phyloP scores from a whole-genome alignment of 164 flowering plant species.

The Magnolia officinalis region DNA sequence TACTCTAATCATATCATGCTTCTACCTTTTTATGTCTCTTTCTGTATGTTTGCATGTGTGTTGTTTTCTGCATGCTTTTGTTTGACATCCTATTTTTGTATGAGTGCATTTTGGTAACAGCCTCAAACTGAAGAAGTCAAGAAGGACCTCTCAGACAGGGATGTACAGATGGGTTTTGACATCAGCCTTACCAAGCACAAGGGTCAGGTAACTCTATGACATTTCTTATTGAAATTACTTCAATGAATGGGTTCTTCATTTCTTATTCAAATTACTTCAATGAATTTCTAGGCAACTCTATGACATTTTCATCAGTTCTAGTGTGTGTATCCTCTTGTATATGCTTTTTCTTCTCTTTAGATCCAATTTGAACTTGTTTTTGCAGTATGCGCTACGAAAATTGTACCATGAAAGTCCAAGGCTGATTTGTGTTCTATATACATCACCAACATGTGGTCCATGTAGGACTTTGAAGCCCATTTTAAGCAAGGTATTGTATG shows the following conservation, averaged over 20 bases:
- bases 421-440: slow-evolving; percentile 86
- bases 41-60: neutral
- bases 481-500: slow-evolving; percentile 66
- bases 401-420: slow-evolving; percentile 98
- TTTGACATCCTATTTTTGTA: neutral
- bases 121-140: slow-evolving; percentile 76
- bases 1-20: neutral
- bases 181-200: slow-evolving; percentile 80
- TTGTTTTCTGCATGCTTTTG: neutral
- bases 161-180: slow-evolving; percentile 78
- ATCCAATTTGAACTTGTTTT: slow-evolving; percentile 13
- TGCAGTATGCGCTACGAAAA: slow-evolving; percentile 91
- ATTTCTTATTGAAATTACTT: neutral
- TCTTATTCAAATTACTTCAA: too few species aligned
- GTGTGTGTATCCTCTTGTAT: neutral
- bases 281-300: neutral
- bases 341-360: neutral
- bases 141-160: slow-evolving; percentile 72
- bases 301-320: neutral
- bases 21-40: neutral
- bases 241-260: too few species aligned
- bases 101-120: slow-evolving; percentile 28
- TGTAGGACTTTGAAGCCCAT: slow-evolving; percentile 98
- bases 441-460: slow-evolving; percentile 96
- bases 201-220: slow-evolving; percentile 65